Base-by-base conservation (phyloP, 2,329 filamentous ascomycete species). In the Fusarium begoniae region DNA sequence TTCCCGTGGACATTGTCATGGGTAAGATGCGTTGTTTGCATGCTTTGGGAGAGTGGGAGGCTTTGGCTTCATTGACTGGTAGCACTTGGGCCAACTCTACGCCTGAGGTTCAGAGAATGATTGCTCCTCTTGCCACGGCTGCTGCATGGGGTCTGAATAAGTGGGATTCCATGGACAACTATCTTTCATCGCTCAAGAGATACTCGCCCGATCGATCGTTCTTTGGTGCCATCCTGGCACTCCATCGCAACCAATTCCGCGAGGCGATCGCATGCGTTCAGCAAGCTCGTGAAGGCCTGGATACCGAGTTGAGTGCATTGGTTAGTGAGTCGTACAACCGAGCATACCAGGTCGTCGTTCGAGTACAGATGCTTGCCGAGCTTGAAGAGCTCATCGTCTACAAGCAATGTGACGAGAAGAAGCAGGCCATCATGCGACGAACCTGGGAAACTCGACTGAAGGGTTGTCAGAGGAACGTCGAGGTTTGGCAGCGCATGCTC, bases 21-120 rank as follows among this genome's bases (percentile, higher is more conserved):
- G 96, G 96, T 75, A 99, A 99, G 84, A 99, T 99, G 96, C 92
- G 96, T 54, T 99, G 96, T 87, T 85, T 98, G 73, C 96, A 99
- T 81, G 97, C 96, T 14, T 88, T 99, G 41, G 96, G 96, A 70
- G 96, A 99, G 82, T 99, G 96, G 96, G 97, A 98, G 76, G 91
- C 94, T 8, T 87, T 99, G 22, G 97, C 96, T 2, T 91, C 91
- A 55, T 87, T 99, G 62, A 96, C 95, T 0, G 93, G 97, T 80
- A 95, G 95, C 80, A 97, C 96, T 58, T 99, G 96, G 96, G 90
- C 93, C 75, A 95, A 95, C 80, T 96, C 96, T 13, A 91, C 92
- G 9, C 89, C 93, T 10, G 96, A 98, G 71, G 92, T 98, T 67
- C 94, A 96, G 78, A 92, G 95, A 75, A 91, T 93, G 66, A 98